These are phyloP conservation scores for Aureobasidium sp. DNA, from an alignment of 2,329 filamentous ascomycete species.

Conservation along the genomic window DNA sequence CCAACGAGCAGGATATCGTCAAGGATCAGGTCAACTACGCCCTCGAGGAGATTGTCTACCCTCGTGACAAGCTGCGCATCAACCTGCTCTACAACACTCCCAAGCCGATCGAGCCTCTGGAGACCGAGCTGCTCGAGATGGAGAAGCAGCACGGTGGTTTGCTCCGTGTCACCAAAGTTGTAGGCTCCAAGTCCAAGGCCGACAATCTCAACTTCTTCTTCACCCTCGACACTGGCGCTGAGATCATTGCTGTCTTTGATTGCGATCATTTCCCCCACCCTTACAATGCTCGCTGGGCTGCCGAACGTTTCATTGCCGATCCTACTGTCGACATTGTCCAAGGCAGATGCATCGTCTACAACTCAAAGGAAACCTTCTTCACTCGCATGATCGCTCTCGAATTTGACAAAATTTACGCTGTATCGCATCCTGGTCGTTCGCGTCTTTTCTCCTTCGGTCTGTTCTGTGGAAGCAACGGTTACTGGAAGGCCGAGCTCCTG, in stretches of 20 bases:
- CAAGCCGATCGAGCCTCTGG: constrained; percentile 39
- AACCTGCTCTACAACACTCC: constrained; percentile 46
- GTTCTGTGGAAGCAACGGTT: constrained; percentile 45
- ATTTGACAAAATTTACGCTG: constrained; percentile 48
- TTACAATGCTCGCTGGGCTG: constrained; percentile 43
- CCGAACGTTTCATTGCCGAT: constrained; percentile 40
- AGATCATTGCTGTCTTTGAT: constrained; percentile 44
- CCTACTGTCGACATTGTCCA: constrained; percentile 41
- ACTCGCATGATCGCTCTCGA: constrained; percentile 44
- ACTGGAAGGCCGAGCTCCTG: constrained; percentile 41
- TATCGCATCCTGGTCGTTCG: constrained; percentile 43
- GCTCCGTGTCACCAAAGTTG: constrained; percentile 40
- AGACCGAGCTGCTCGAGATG: constrained; percentile 37
- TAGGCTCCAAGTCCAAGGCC: constrained; percentile 43
- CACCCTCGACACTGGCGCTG: constrained; percentile 37
- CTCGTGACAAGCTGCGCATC: constrained; percentile 39
- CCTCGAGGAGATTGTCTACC: constrained; percentile 42
- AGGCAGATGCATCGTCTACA: constrained; percentile 45
- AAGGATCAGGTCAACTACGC: constrained; percentile 42
- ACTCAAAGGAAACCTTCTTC: constrained; percentile 38
- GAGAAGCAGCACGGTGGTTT: constrained; percentile 34
- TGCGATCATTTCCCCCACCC: constrained; percentile 47
- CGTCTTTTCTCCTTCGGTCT: constrained; percentile 43
- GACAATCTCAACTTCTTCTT: constrained; percentile 47
- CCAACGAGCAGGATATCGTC: constrained; percentile 46